Base-by-base conservation (phyloP, 2,329 filamentous ascomycete species). In the Colletotrichum acutatum region DNA sequence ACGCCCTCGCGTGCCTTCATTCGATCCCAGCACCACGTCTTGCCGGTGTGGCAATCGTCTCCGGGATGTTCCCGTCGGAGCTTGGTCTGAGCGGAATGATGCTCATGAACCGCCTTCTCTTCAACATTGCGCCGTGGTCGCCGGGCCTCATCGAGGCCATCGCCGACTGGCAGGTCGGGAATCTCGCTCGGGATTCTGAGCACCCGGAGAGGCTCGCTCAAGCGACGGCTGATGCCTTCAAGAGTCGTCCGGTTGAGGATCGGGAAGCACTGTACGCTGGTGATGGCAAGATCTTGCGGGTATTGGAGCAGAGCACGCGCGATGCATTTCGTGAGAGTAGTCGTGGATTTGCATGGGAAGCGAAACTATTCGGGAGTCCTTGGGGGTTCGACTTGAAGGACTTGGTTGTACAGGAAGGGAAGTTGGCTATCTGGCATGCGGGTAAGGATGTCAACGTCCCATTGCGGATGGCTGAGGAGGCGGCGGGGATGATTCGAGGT, bases 1-100 rank as follows among this genome's bases (percentile, higher is more conserved):
- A 80, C 37, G 82, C 81, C 14, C 73, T 84, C 3, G 82, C 81
- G 0, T 84, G 82, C 46, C 78, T 81, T 4, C 66, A 76, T n/a
- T 74, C 75, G 0, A 74, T 84, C 3, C 78, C 82, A 11, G 62
- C 58, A 8, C 26, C 68, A 11, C 60, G 73, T 14, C 68, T 76
- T 3, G 46, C 28, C 9, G 69, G 68, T 1, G 70, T 24, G 28
- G 63, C 68, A 5, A 52, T 77, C 24, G 69, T 76, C 12, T 71
- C 71, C 2, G 75, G 76, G 24, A 42, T 78, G 26, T 76, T 66
- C 61, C 72, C 76, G 2, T 56, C 63, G 9, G 22, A 28, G 3
- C 59, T 75, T 1, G 75, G 76, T 7, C 66, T 59, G 7, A 59
- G 62, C 9, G 75, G 75, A 4, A 75, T 76, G 75, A 67, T 74